A percentile compares a stretch with the other conserved stretches of the same genome.
Conservation (phyloP, 192 early-diverging fungal genomes). For the Backusella liffmaniae region DNA sequence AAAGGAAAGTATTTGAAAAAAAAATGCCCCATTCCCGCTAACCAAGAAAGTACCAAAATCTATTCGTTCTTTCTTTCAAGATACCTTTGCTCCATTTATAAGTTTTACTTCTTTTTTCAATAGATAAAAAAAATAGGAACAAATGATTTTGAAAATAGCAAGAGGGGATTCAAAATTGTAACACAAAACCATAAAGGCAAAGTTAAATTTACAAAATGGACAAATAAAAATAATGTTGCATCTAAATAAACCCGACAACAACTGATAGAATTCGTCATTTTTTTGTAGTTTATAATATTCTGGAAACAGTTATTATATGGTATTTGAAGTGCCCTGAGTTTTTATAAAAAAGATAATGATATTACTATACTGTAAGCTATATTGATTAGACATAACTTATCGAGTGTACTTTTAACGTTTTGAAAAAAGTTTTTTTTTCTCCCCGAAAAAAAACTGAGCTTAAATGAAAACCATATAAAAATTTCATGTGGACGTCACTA, state of each 20-base stretch:
- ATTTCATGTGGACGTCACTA: conserved; percentile 5
- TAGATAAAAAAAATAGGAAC: neutral
- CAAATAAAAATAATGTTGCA: neutral
- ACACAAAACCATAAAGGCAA: conserved; percentile 1
- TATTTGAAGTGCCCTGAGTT: neutral
- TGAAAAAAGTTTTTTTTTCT: neutral
- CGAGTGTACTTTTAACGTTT: neutral
- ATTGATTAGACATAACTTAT: neutral
- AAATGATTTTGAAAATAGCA: neutral
- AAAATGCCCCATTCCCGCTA: neutral
- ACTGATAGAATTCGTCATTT: neutral
- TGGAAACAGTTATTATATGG: neutral
- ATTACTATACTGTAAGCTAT: neutral
- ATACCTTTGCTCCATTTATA: neutral
- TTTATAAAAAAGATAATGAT: neutral
- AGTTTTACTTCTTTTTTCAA: neutral
- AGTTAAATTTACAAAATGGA: conserved; percentile 1
- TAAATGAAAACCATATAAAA: neutral
- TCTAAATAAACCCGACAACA: neutral
- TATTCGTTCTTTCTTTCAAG: neutral
- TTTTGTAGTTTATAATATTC: neutral
- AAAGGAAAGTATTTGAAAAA: neutral
- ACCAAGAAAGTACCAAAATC: neutral
- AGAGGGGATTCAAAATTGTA: neutral
- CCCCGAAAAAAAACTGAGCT: conserved; percentile 3